Base-by-base conservation (phyloP, 2,329 filamentous ascomycete genomes). In the Bipolaris bicolor region DNA sequence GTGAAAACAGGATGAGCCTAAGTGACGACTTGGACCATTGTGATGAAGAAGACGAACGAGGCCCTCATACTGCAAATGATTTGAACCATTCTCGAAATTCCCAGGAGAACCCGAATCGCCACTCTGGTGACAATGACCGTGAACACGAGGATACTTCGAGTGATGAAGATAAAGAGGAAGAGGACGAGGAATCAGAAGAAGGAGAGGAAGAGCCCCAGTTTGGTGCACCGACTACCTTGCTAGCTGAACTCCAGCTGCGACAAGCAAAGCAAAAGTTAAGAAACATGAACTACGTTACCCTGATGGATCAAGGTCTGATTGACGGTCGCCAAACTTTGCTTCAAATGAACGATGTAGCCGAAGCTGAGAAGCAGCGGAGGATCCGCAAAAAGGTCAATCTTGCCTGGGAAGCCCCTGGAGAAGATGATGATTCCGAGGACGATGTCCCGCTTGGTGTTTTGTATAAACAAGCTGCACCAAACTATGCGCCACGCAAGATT, bases 191-290 rank as follows among this genome's bases (percentile, higher is more conserved):
- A 20, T 76, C 78, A 0, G 77, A 80, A 6, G 81, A 81, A 5
- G 79, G 75, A 47, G 78, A 80, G 5, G 60, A 66, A 22, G 62
- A 68, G 43, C 68, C 81, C 1, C 89, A 86, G 61, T 83, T 88
- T 51, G 91, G 90, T 0, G 84, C 88, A 3, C 95, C 95, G 0
- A 96, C 92, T 1, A 99, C 95, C 0, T 83, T 99, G 0, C 84
- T 99, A 22, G 95, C 95, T 0, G 95, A 99, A 74, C 81, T 99
- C 7, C 92, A 97, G 73, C 80, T 96, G 62, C 89, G 95, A 49
- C 98, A 99, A 74, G 88, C 91, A 58, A 90, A 97, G 66, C 89
- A 96, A 68, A 93, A 91, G 75, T 82, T 88, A 60, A 88, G 95
- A 34, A 95, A 89, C 29, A 85, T 88, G 20, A 89, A 89, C 13